Percentiles rank a stretch among this genome's conserved stretches.
phyloP scores from a whole-genome alignment of 352 stramenopile genomes.

The Lagenidium giganteum region DNA sequence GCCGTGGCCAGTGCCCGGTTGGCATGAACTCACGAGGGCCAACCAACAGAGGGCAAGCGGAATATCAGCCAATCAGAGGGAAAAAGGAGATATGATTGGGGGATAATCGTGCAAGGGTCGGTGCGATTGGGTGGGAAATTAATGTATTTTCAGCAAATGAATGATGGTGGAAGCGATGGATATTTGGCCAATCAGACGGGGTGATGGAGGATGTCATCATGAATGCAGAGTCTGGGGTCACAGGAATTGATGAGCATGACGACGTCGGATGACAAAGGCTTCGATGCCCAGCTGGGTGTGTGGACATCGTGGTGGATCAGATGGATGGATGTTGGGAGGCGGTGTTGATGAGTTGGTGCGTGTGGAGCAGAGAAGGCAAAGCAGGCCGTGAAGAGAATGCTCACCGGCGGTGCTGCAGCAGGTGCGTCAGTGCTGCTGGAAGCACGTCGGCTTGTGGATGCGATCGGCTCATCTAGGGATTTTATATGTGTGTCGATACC shows the following conservation, averaged over 20 bases:
- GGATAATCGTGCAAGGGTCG: too few species aligned
- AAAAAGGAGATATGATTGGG: background rate
- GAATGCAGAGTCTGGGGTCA: too few species aligned
- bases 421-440: too few species aligned
- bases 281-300: conserved; percentile 8
- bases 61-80: conserved; percentile 10
- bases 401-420: conserved; percentile 48
- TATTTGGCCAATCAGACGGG: too few species aligned
- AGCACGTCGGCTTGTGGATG: background rate
- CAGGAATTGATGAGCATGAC: conserved; percentile 10
- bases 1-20: background rate
- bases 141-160: conserved; percentile 7
- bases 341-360: background rate
- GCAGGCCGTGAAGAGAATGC: conserved; percentile 59
- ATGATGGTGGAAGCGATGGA: background rate
- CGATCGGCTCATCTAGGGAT: background rate
- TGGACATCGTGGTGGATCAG: background rate
- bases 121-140: too few species aligned
- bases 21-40: background rate
- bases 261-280: conserved; percentile 3
- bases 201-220: too few species aligned
- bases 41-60: conserved; percentile 13
- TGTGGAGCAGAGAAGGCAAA: conserved; percentile 56
- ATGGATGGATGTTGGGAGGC: background rate
- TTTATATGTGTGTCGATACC: background rate